Base-by-base conservation (phyloP, 2,329 filamentous ascomycete genomes). In the Pseudofabraea citricarpa region DNA sequence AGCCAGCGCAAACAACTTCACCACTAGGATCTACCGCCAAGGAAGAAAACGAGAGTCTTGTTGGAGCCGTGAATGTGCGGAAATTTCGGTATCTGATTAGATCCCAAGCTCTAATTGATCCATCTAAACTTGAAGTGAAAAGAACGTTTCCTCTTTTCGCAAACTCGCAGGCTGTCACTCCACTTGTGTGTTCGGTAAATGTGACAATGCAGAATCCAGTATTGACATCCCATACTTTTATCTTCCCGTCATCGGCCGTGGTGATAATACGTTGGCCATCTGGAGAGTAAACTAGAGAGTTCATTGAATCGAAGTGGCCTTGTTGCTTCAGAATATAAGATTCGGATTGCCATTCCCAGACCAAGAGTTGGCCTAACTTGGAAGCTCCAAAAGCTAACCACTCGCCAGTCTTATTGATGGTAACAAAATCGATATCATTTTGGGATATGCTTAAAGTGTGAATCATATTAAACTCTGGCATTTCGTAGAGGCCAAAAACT, bases 271-370 rank as follows among this genome's bases (percentile, higher is more conserved):
- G 83, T 59, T 95, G 88, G 4, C 93, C 91, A 58, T 96, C 91
- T 0, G 93, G 90, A 5, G 93, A 91, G 66, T 97, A 98, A 7
- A 87, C 85, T 4, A 98, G 73, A 1, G 90, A 79, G 64, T 97
- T 97, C 79, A 97, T 90, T 2, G 89, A 86, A 63, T 98, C 93
- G 52, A 95, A 90, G 66, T 98, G 93, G 0, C 91, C 93, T 65
- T 97, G 93, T 61, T 98, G 93, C 67, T 98, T 98, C 37, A 98
- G 72, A 46, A 98, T 94, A 64, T 98, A 98, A 5, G 91, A 97
- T 65, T 98, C 94, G 0, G 93, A 98, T 62, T 97, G 91, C 90
- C 94, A 98, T 64, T 98, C 93, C 93, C 93, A 98, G 4, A 98
- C 93, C 4, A 98, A 71, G n/a, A 98, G 73, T 62, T 98, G 93